These are phyloP conservation scores for Cladobotryum protrusum DNA, from an alignment of 2,329 filamentous ascomycete species.

Conservation along the genomic window DNA sequence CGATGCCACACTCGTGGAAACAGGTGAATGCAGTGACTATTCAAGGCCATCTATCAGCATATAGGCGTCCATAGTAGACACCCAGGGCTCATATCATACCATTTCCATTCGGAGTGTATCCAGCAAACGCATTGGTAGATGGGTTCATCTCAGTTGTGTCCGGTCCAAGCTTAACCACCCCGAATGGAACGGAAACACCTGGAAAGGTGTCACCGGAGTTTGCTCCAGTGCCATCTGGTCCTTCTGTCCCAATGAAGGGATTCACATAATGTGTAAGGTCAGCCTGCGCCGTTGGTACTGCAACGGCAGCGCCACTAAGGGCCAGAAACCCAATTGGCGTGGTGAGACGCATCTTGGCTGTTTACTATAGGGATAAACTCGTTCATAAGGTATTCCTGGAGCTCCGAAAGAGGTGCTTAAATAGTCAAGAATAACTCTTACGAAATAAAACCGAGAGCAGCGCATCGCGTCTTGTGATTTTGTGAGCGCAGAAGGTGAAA, in stretches of 20 bases:
- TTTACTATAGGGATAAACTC: no score
- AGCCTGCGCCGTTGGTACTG: background rate
- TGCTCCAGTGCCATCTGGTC: conserved; percentile 37
- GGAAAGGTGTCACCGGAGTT: conserved; percentile 39
- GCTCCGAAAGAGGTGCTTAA: no score
- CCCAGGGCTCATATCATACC: conserved; percentile 12
- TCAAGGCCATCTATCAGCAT: background rate
- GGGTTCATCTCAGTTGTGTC: conserved; percentile 24
- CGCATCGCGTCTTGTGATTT: no score
- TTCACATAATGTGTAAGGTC: conserved; percentile 31
- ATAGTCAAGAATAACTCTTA: no score
- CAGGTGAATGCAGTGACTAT: conserved; percentile 42
- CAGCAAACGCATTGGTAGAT: conserved; percentile 22
- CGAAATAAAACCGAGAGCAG: no score
- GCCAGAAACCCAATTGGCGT: no score
- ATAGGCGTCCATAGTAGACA: no score
- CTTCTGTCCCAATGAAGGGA: conserved; percentile 44
- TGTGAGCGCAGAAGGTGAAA: no score
- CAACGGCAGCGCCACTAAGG: background rate
- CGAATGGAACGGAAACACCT: conserved; percentile 37
- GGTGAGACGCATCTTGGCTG: no score
- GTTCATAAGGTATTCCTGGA: no score
- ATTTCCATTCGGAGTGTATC: conserved; percentile 34
- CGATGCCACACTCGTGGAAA: conserved; percentile 52
- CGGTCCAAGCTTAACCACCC: conserved; percentile 39